Base-by-base conservation (phyloP, 1,284 basidiomycete species). In the Moniliophthora roreri region DNA sequence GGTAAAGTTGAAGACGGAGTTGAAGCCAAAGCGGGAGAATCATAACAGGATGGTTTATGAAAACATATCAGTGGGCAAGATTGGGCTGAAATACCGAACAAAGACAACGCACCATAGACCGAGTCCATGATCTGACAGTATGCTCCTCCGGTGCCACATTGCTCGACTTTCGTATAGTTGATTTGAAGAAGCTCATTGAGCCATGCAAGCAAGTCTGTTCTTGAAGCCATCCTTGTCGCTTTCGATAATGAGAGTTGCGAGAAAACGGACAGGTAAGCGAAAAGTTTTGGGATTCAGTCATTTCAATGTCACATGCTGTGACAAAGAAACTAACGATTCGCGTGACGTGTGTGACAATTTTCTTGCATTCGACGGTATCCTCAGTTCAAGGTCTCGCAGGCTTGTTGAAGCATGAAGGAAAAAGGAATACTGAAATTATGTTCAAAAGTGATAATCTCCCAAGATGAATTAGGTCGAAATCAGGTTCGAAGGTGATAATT, bases 41-140 rank as follows among this genome's bases (percentile, higher is more conserved):
- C n/a, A 28, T 10, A 5, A 23, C 13, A 16, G 24, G 48, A 51
- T 35, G 40, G 20, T 16, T 18, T 28, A 46, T 35, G 35, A 35
- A 39, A 54, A 51, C 58, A 64, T 55, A 52, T 23, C 26, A 28
- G 40, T 53, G 16, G 35, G 5, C 28, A 32, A 32, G 7, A 11
- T 32, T 32, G 28, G n/a, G n/a, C 28, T 11, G 6, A 6, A 32
- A 32, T 32, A 32, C 6, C 28, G 28, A 32, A 32, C 7, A 45
- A 18, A 23, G 63, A 65, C 52, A 56, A 49, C 80, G 63, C 60
- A 94, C 93, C 86, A 68, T 89, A 98, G 75, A 98, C 87, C 45
- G 91, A 93, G 77, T 98, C 95, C 54, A 98, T 74, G 66, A 98
- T 79, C 71, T 95, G 94, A 69, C 93, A 94, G 71, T 95, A 95